Percentiles rank a stretch among this genome's conserved stretches.
Conservation (phyloP, 768 basidiomycete species). For the Russula griseocarnosa region DNA sequence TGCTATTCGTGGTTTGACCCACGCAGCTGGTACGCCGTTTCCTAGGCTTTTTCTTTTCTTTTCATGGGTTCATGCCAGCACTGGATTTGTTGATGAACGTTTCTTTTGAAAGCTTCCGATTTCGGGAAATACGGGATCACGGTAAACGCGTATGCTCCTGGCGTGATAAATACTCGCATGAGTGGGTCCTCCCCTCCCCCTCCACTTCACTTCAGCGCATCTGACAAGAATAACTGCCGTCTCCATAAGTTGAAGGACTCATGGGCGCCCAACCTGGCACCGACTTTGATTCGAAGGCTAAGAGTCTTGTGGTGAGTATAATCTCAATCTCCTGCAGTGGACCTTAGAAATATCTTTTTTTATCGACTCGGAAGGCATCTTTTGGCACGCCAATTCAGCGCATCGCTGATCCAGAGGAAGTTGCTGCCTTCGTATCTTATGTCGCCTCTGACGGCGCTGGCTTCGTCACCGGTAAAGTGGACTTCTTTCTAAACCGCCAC, state of each 20-base stretch:
- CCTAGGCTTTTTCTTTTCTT: too few relatives aligned
- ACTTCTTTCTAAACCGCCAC: not conserved
- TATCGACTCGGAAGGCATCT: not conserved
- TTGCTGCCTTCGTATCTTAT: constrained; percentile 29
- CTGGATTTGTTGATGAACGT: not conserved
- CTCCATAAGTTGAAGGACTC: not conserved
- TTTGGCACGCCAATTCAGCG: constrained; percentile 3
- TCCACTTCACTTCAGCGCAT: not conserved
- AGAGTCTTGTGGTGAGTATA: not conserved
- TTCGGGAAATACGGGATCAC: constrained; percentile 27
- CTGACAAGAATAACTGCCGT: not conserved
- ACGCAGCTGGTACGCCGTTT: constrained; percentile 22
- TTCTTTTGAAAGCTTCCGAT: constrained; percentile 26
- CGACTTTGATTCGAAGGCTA: not conserved
- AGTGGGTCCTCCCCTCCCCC: constrained; percentile 14
- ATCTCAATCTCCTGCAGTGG: not conserved
- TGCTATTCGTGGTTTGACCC: constrained; percentile 30
- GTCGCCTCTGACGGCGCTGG: constrained; percentile 22
- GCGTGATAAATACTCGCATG: constrained; percentile 27
- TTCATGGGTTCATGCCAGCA: too few relatives aligned
- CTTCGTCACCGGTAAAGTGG: constrained; percentile 27
- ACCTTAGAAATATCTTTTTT: not conserved
- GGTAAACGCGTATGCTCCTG: constrained; percentile 32
- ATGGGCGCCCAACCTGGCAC: not conserved
- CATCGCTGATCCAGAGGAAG: constrained; percentile 20